Evolutionary conservation across 2,329 filamentous ascomycete genomes (phyloP).

Genomic region (Neofusicoccum umdonicola): DNA sequence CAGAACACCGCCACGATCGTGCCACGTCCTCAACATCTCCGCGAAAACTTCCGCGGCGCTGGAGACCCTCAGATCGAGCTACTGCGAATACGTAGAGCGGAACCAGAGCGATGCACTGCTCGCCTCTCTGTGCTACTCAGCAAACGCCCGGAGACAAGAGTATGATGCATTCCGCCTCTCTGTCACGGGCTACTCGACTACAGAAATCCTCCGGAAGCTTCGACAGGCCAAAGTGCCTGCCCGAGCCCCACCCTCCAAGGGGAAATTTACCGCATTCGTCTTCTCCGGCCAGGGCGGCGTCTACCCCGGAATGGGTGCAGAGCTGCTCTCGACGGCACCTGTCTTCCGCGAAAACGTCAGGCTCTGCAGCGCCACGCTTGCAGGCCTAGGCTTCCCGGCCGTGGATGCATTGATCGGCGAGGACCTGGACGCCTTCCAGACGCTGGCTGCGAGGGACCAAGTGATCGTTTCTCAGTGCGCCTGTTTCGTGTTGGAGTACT

Average conservation of each 20-base stretch:
- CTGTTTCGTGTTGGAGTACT: conserved; percentile 34
- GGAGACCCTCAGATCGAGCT: background rate
- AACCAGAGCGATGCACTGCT: background rate
- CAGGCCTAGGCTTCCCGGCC: conserved; percentile 7
- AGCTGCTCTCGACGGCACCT: conserved; percentile 15
- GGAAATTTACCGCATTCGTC: background rate
- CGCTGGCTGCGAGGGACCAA: conserved; percentile 11
- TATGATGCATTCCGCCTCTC: background rate
- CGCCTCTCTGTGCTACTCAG: background rate
- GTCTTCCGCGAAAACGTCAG: conserved; percentile 23
- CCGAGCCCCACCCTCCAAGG: background rate
- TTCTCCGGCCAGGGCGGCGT: conserved; percentile 19
- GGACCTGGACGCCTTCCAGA: background rate
- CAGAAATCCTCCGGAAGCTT: background rate
- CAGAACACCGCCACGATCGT: background rate
- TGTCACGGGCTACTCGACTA: background rate
- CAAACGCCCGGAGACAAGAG: background rate
- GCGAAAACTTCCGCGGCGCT: background rate
- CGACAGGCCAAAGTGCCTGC: background rate
- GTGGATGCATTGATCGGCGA: conserved; percentile 24
- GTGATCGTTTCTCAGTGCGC: conserved; percentile 28
- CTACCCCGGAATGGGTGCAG: conserved; percentile 16
- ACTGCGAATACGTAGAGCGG: background rate
- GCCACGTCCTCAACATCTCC: background rate
- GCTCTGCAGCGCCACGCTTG: background rate